These are phyloP conservation scores for Crassisporium funariophilum DNA, from an alignment of 768 basidiomycete species.

Conservation along the genomic window DNA sequence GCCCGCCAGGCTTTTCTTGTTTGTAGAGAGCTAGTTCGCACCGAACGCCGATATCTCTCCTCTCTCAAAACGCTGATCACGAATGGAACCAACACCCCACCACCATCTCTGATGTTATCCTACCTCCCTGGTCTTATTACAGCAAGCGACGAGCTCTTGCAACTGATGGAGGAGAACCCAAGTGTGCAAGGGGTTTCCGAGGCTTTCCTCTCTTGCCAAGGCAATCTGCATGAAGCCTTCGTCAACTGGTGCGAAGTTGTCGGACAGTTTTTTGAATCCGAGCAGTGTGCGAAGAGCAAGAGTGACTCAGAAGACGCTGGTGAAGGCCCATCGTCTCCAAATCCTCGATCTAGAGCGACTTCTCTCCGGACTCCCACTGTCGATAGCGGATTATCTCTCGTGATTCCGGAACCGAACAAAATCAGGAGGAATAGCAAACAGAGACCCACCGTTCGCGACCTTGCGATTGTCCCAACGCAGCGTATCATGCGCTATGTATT, in stretches of 20 bases:
- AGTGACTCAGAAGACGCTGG: constrained; percentile 10
- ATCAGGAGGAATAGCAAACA: constrained; percentile 22
- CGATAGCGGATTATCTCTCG: constrained; percentile 15
- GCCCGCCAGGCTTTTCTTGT: constrained; percentile 40
- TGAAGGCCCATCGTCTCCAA: constrained; percentile 1
- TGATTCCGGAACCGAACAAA: constrained; percentile 25
- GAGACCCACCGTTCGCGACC: constrained; percentile 46
- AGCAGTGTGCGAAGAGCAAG: constrained; percentile 10
- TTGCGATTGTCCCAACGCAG: constrained; percentile 66
- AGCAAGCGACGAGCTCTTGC: constrained; percentile 53
- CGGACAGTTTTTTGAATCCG: constrained; percentile 44
- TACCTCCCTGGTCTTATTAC: constrained; percentile 53
- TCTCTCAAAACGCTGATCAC: constrained; percentile 35
- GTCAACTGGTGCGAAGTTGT: constrained; percentile 62
- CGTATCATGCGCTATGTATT: constrained; percentile 65
- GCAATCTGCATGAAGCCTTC: constrained; percentile 55
- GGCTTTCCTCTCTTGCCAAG: constrained; percentile 56
- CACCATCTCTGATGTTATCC: constrained; percentile 52
- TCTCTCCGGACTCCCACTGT: constrained; percentile 8
- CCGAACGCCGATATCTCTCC: constrained; percentile 43
- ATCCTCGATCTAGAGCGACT: constrained; percentile 6
- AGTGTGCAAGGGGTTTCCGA: constrained; percentile 65
- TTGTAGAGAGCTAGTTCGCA: constrained; percentile 44
- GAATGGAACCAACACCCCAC: constrained; percentile 43
- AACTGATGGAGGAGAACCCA: constrained; percentile 56